These are phyloP conservation scores for Trichoderma koningiopsis DNA, from an alignment of 2,329 filamentous ascomycete genomes.

Conservation along the genomic window DNA sequence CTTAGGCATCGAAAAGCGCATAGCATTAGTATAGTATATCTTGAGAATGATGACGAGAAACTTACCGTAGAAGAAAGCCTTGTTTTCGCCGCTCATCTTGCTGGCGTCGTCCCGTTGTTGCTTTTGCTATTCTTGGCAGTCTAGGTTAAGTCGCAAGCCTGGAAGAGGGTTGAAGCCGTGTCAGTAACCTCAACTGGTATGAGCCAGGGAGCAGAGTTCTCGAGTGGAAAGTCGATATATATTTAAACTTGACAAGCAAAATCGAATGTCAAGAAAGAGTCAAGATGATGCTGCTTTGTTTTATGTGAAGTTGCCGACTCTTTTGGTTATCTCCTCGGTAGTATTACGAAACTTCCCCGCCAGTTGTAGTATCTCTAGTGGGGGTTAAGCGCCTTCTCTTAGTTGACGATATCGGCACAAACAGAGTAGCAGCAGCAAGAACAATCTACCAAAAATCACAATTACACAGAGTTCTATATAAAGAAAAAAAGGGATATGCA, in stretches of 20 bases:
- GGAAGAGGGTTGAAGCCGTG: neutral
- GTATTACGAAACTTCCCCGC: slow-evolving; percentile 16
- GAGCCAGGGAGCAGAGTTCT: neutral
- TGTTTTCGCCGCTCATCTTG: slow-evolving; percentile 47
- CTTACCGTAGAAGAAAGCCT: slow-evolving; percentile 62
- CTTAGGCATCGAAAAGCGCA: neutral
- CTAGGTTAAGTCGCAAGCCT: neutral
- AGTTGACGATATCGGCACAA: neutral
- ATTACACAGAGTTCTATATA: neutral
- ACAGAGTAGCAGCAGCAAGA: neutral
- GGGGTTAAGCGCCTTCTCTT: neutral
- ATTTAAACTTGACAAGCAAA: neutral
- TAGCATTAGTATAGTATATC: neutral
- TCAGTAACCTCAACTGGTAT: neutral
- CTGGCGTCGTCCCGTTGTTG: neutral
- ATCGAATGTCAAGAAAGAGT: neutral
- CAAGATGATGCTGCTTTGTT: neutral
- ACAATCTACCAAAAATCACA: neutral
- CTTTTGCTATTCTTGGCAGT: neutral
- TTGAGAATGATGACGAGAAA: neutral
- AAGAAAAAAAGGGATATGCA: neutral
- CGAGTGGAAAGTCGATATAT: neutral
- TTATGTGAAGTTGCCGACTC: neutral
- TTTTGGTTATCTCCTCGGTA: slow-evolving; percentile 13
- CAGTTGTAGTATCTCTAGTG: neutral